Evolutionary conservation across 2,329 filamentous ascomycete genomes (phyloP).

Genomic region (Stemphylium beticola): DNA sequence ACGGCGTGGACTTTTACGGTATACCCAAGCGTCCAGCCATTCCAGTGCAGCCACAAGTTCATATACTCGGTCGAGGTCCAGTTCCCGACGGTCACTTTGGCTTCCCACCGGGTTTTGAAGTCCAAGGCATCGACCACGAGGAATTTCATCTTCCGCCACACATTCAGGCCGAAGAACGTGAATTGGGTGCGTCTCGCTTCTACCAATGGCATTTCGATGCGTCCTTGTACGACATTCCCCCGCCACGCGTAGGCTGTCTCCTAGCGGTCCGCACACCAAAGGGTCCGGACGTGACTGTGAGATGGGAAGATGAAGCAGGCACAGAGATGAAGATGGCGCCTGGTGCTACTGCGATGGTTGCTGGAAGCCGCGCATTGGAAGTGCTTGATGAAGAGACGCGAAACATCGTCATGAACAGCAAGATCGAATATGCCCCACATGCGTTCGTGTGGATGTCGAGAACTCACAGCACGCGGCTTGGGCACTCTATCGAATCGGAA

Average conservation of each 20-base stretch:
- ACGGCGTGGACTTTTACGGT: conserved; percentile 15
- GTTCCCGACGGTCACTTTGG: conserved; percentile 15
- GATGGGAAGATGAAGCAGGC: background rate
- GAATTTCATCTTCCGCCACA: conserved; percentile 20
- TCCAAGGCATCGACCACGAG: conserved; percentile 18
- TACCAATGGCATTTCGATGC: conserved; percentile 2
- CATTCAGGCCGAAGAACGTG: conserved; percentile 13
- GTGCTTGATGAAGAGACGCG: background rate
- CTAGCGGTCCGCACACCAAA: background rate
- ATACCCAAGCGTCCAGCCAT: conserved; percentile 17
- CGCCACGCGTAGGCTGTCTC: background rate
- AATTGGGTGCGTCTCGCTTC: conserved; percentile 4
- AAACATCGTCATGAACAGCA: conserved; percentile 18
- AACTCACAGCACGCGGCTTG: conserved; percentile 12
- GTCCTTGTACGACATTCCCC: background rate
- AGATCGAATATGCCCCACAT: conserved; percentile 55
- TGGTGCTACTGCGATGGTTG: background rate
- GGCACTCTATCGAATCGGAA: conserved; percentile 15
- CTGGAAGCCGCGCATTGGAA: background rate
- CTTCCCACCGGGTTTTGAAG: conserved; percentile 19
- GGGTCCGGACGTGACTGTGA: background rate
- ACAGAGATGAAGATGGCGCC: background rate
- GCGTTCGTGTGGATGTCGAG: conserved; percentile 46
- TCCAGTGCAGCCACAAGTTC: conserved; percentile 17
- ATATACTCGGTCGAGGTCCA: conserved; percentile 16